Percentiles rank a stretch among this genome's conserved stretches.
Evolutionary conservation across 1,139 yeast species (phyloP).

Genomic region (Protomyces macrosporus): DNA sequence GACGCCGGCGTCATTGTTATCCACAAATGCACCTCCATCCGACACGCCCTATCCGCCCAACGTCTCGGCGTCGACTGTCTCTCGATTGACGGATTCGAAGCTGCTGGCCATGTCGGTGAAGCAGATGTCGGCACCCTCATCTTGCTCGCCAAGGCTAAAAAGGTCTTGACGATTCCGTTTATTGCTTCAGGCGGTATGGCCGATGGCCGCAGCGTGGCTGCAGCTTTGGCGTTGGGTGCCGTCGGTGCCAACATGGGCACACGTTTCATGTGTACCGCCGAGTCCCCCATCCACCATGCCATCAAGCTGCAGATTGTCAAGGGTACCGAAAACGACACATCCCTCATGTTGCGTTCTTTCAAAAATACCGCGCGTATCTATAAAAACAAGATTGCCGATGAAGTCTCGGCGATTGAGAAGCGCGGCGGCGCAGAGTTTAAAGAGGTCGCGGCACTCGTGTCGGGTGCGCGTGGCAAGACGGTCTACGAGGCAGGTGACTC

Average conservation of each 20-base stretch:
- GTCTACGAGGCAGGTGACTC: slow-evolving; percentile 39
- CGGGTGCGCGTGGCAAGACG: slow-evolving; percentile 37
- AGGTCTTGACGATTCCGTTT: slow-evolving; percentile 37
- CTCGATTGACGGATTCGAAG: slow-evolving; percentile 40
- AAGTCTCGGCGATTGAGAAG: slow-evolving; percentile 36
- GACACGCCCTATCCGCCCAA: slow-evolving; percentile 39
- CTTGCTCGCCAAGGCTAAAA: slow-evolving; percentile 37
- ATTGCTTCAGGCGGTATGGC: slow-evolving; percentile 42
- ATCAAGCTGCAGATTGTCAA: slow-evolving; percentile 38
- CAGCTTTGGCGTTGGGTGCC: slow-evolving; percentile 41
- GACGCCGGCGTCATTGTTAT: slow-evolving; percentile 36
- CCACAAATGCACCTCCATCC: slow-evolving; percentile 39
- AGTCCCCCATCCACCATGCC: slow-evolving; percentile 38
- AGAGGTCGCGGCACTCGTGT: slow-evolving; percentile 36
- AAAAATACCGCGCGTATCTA: slow-evolving; percentile 39
- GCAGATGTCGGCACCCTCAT: slow-evolving; percentile 38
- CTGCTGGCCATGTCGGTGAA: slow-evolving; percentile 43
- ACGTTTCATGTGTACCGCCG: slow-evolving; percentile 39
- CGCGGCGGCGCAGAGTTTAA: slow-evolving; percentile 34
- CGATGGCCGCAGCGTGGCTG: slow-evolving; percentile 40
- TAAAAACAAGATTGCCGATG: slow-evolving; percentile 37
- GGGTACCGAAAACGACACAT: slow-evolving; percentile 38
- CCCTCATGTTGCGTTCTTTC: slow-evolving; percentile 37
- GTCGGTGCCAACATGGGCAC: slow-evolving; percentile 41
- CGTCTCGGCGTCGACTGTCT: slow-evolving; percentile 39